phyloP scores from a whole-genome alignment of 495 filamentous ascomycete species.

The Xylaria venustula region DNA sequence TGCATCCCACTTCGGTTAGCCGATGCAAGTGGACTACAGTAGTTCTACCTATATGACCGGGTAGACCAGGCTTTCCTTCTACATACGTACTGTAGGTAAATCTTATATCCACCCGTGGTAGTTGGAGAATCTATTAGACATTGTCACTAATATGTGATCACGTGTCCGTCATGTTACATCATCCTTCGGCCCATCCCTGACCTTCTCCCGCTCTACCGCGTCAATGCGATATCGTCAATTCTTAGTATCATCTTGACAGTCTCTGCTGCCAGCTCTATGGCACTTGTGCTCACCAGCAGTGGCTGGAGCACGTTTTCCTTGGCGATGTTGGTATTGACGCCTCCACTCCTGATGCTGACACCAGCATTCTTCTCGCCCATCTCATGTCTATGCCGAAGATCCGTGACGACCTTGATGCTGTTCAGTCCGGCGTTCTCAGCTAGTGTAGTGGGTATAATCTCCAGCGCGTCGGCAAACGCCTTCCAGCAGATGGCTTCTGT shows the following conservation, averaged over 20 bases:
- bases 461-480: slow-evolving; percentile 95
- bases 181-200: slow-evolving; percentile 7
- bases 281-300: slow-evolving; percentile 91
- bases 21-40: no score
- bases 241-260: slow-evolving; percentile 98
- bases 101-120: neutral
- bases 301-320: slow-evolving; percentile 98
- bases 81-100: neutral
- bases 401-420: slow-evolving; percentile 98
- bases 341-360: slow-evolving; percentile 94
- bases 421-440: slow-evolving; percentile 97
- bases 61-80: no score
- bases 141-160: slow-evolving; percentile 16
- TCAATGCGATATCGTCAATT: slow-evolving; percentile 87
- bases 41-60: no score
- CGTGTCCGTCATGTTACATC: slow-evolving; percentile 18
- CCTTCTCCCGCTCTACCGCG: slow-evolving; percentile 23
- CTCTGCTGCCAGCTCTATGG: slow-evolving; percentile 93
- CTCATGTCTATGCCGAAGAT: slow-evolving; percentile 88
- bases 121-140: slow-evolving; percentile 16
- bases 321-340: slow-evolving; percentile 89
- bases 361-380: slow-evolving; percentile 93
- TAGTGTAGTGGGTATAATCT: slow-evolving; percentile 94
- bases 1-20: no score
- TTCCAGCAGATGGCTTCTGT: slow-evolving; percentile 98